phyloP scores from a whole-genome alignment of 1,284 basidiomycete genomes.

The Ceratobasidium sp. region DNA sequence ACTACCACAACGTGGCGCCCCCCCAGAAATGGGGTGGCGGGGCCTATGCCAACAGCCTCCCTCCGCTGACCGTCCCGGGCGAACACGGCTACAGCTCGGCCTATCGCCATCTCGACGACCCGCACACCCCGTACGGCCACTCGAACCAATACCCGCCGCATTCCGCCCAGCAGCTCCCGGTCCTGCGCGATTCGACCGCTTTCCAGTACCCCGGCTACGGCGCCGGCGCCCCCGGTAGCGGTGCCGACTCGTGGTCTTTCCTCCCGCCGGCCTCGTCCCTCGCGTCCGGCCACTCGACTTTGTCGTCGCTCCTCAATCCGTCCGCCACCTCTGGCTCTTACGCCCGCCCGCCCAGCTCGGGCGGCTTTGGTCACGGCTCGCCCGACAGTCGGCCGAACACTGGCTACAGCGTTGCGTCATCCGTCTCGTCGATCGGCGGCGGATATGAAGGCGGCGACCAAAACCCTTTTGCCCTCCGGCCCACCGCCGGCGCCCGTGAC shows the following conservation, averaged over 20 bases:
- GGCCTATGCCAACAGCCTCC: constrained; percentile 75
- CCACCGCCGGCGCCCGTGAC: constrained; percentile 39
- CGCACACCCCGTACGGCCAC: constrained; percentile 41
- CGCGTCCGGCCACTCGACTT: constrained; percentile 68
- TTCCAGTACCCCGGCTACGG: constrained; percentile 40
- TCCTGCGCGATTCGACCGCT: constrained; percentile 39
- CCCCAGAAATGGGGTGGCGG: constrained; percentile 21
- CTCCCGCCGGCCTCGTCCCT: constrained; percentile 61
- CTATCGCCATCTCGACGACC: constrained; percentile 43
- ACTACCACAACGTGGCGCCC: constrained; percentile 43
- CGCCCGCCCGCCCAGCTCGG: constrained; percentile 46
- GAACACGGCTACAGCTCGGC: constrained; percentile 29
- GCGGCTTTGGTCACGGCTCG: constrained; percentile 60
- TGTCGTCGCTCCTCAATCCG: constrained; percentile 81
- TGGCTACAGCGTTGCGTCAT: constrained; percentile 77
- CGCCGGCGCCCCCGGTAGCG: constrained; percentile 37
- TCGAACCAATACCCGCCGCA: constrained; percentile 35
- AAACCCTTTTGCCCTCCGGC: constrained; percentile 44
- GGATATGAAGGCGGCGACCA: constrained; percentile 34
- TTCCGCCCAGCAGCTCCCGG: constrained; percentile 32
- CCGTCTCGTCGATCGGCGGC: constrained; percentile 36
- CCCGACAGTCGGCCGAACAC: constrained; percentile 85
- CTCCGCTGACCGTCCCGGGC: constrained; percentile 79
- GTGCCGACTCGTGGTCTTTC: constrained; percentile 37
- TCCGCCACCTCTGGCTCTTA: constrained; percentile 49